These are phyloP conservation scores for Paraphoma chrysanthemicola DNA, from an alignment of 2,329 filamentous ascomycete genomes.

Conservation along the genomic window DNA sequence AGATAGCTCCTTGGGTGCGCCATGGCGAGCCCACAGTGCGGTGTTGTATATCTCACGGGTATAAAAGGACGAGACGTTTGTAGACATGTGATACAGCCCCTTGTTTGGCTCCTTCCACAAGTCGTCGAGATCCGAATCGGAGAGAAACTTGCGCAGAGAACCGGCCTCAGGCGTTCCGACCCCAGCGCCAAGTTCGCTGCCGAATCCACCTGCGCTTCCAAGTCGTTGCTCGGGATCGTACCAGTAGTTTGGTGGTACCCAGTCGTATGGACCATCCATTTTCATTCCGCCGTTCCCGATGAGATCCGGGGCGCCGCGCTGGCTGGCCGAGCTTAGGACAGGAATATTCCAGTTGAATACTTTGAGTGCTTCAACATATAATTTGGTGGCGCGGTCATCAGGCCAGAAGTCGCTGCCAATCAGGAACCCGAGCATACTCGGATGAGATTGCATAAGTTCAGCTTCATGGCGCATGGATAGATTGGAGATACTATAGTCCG, in stretches of 20 bases:
- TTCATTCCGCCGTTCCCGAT: conserved; percentile 68
- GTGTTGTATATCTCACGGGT: conserved; percentile 65
- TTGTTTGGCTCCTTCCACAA: conserved; percentile 64
- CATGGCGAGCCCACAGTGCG: conserved; percentile 61
- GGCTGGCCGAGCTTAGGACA: conserved; percentile 64
- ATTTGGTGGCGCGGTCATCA: conserved; percentile 60
- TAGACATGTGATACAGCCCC: conserved; percentile 67
- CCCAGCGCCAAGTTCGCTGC: conserved; percentile 67
- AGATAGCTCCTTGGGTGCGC: conserved; percentile 58
- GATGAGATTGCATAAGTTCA: conserved; percentile 65
- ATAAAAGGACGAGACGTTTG: conserved; percentile 62
- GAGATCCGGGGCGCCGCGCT: conserved; percentile 59
- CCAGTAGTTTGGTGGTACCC: conserved; percentile 72
- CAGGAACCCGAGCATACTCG: conserved; percentile 64
- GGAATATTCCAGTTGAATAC: conserved; percentile 63
- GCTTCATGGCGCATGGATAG: conserved; percentile 67
- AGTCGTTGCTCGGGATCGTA: conserved; percentile 58
- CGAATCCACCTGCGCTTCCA: conserved; percentile 69
- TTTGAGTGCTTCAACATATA: conserved; percentile 61
- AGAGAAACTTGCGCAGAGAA: conserved; percentile 63
- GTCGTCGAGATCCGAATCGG: conserved; percentile 57
- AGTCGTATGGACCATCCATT: conserved; percentile 72
- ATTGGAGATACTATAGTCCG: conserved; percentile 64
- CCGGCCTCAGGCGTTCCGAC: conserved; percentile 67
- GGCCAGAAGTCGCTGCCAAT: conserved; percentile 71